Conservation (phyloP, 148 eudicot species). For the Cornus florida region DNA sequence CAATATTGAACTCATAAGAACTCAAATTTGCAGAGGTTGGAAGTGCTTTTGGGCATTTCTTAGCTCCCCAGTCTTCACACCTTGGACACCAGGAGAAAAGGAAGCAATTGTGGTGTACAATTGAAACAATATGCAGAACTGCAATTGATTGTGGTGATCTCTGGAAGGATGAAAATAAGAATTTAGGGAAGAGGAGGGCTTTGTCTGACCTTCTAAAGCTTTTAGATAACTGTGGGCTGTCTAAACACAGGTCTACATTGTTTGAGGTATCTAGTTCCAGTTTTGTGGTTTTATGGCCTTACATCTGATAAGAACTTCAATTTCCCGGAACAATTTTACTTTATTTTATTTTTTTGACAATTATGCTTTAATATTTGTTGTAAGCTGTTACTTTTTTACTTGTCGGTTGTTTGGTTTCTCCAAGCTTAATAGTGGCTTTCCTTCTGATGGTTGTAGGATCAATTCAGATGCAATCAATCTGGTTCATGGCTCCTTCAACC, state of each 20-base stretch:
- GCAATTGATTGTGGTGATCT: slow-evolving; percentile 61
- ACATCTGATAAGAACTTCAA: neutral
- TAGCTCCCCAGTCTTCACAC: slow-evolving; percentile 31
- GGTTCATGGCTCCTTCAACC: slow-evolving; percentile 81
- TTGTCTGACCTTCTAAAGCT: slow-evolving; percentile 65
- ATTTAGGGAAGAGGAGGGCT: slow-evolving; percentile 66
- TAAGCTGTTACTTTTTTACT: neutral
- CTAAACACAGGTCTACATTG: slow-evolving; percentile 61
- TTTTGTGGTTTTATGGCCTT: neutral
- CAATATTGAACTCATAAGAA: neutral
- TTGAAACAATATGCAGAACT: slow-evolving; percentile 51
- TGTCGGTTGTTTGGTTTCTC: neutral
- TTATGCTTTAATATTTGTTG: neutral
- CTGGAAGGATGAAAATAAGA: slow-evolving; percentile 77
- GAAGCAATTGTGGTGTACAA: slow-evolving; percentile 45
- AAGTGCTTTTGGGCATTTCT: slow-evolving; percentile 25
- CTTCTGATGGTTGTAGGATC: slow-evolving; percentile 43
- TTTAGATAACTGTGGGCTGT: slow-evolving; percentile 66
- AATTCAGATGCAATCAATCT: slow-evolving; percentile 34
- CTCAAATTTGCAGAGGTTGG: slow-evolving; percentile 35
- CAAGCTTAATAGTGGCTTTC: neutral
- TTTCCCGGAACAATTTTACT: neutral
- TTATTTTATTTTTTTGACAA: neutral
- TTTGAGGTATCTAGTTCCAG: slow-evolving; percentile 35
- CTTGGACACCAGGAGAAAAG: slow-evolving; percentile 51